Evolutionary conservation across 2,329 filamentous ascomycete genomes (phyloP).

Genomic region (Aureobasidium melanogenum): DNA sequence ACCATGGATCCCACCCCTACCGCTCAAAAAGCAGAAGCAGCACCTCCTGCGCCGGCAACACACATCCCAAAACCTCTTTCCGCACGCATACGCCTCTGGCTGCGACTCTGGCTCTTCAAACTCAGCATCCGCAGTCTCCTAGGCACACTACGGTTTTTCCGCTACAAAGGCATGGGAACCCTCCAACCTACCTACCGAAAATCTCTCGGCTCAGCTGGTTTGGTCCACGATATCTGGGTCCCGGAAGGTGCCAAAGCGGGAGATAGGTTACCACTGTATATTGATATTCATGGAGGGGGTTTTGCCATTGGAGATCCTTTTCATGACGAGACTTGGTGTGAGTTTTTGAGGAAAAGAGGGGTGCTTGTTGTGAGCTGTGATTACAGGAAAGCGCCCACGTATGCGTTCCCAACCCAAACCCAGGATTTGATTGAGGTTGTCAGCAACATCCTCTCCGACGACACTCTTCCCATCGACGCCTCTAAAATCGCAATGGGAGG

Average conservation of each 20-base stretch:
- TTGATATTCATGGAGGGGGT: slow-evolving; percentile 8
- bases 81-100: not conserved
- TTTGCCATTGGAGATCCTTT: not conserved
- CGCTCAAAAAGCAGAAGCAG: not conserved
- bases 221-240: not conserved
- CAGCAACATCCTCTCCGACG: not conserved
- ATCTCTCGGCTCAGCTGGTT: not conserved
- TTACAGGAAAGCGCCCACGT: not conserved
- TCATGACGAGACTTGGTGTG: not conserved
- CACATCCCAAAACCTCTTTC: not conserved
- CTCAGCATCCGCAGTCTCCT: not conserved
- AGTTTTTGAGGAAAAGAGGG: not conserved
- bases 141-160: not conserved
- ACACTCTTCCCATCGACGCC: not conserved
- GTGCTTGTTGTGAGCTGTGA: not conserved
- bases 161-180: not conserved
- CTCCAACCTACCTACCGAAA: not conserved
- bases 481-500: not conserved
- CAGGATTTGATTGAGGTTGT: not conserved
- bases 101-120: slow-evolving; percentile 9
- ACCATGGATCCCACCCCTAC: not conserved
- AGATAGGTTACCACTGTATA: not conserved
- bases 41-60: not conserved
- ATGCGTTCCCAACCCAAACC: not conserved
- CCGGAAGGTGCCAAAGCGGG: not conserved